A percentile compares a stretch with the other conserved stretches of the same genome.
Evolutionary conservation across 768 basidiomycete genomes (phyloP).

Genomic region (Botryobasidium botryosum): DNA sequence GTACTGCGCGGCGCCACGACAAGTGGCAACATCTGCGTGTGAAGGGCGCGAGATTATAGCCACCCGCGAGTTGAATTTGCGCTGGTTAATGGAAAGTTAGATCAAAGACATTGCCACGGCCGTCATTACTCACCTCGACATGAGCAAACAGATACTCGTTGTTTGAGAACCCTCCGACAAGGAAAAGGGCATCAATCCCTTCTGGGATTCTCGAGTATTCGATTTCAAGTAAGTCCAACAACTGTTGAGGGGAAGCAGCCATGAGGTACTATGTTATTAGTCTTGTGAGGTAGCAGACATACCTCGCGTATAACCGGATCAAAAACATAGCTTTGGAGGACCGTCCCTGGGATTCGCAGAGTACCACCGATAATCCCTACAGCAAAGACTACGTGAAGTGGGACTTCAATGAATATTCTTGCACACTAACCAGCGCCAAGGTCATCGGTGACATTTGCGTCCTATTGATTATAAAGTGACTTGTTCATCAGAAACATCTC

Average conservation of each 20-base stretch:
- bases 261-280: too few relatives aligned
- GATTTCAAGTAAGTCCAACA: slow-evolving; percentile 58
- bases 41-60: slow-evolving; percentile 68
- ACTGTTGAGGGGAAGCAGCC: too few relatives aligned
- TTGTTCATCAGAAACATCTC: too few relatives aligned
- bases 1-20: slow-evolving; percentile 75
- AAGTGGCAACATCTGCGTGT: slow-evolving; percentile 74
- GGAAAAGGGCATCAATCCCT: slow-evolving; percentile 61
- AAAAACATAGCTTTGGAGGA: slow-evolving; percentile 68
- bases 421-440: too few relatives aligned
- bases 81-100: too few relatives aligned
- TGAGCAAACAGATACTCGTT: slow-evolving; percentile 68
- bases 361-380: slow-evolving; percentile 73
- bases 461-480: too few relatives aligned
- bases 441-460: too few relatives aligned
- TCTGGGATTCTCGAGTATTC: slow-evolving; percentile 51
- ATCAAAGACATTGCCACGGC: too few relatives aligned
- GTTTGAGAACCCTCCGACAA: slow-evolving; percentile 76
- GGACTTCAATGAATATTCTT: too few relatives aligned
- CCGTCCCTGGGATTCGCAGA: slow-evolving; percentile 60
- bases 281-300: too few relatives aligned
- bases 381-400: too few relatives aligned
- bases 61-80: too few relatives aligned
- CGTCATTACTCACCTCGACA: slow-evolving; percentile 39
- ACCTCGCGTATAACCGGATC: slow-evolving; percentile 74